These are phyloP conservation scores for Primulina huaijiensis DNA, from an alignment of 257 asterid species.

Conservation along the genomic window DNA sequence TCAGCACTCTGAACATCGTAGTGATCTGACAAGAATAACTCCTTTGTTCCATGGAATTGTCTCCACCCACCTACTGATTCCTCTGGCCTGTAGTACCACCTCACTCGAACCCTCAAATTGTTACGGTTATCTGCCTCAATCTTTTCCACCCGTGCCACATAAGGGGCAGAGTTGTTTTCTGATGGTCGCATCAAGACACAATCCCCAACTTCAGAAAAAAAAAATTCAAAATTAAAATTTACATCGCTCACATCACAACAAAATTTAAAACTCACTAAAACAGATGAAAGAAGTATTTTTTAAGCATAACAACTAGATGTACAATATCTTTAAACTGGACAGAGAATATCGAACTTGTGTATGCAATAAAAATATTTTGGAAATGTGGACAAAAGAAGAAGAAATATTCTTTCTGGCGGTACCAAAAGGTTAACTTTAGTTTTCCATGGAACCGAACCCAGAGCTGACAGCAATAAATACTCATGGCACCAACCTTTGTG, in stretches of 20 bases:
- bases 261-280: conserved; percentile 1
- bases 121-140: conserved; percentile 45
- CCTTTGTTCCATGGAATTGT: too few relatives aligned
- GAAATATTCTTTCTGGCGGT: not conserved
- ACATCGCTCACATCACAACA: not conserved
- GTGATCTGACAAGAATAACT: too few relatives aligned
- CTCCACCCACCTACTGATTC: too few relatives aligned
- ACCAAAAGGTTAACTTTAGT: not conserved
- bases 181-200: conserved; percentile 55
- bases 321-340: not conserved
- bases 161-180: conserved; percentile 42
- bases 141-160: conserved; percentile 60
- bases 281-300: not conserved
- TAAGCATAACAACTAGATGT: not conserved
- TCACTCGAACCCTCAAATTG: too few relatives aligned
- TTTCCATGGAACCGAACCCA: not conserved
- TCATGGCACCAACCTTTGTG: too few relatives aligned
- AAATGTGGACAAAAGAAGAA: not conserved
- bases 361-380: not conserved
- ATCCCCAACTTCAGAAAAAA: conserved; percentile 46
- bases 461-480: not conserved
- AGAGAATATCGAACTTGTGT: not conserved
- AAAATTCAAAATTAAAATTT: conserved; percentile 16
- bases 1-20: too few relatives aligned
- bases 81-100: too few relatives aligned